Evolutionary conservation across 495 filamentous ascomycete genomes (phyloP).

Genomic region (Umbilicaria muhlenbergii): DNA sequence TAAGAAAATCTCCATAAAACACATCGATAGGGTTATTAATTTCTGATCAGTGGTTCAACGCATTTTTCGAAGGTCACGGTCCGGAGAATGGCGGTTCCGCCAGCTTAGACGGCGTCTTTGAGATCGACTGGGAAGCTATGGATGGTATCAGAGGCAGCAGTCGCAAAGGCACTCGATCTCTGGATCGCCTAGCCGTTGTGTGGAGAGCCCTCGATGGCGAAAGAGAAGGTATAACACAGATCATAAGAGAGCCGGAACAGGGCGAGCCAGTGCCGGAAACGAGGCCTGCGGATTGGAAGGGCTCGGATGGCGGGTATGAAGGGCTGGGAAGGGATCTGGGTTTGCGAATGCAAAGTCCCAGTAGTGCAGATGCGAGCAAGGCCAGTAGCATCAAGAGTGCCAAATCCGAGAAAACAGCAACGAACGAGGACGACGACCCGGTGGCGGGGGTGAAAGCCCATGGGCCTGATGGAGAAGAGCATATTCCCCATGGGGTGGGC

Average conservation of each 20-base stretch:
- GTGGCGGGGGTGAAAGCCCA: conserved; percentile 17
- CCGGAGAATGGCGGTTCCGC: conserved; percentile 39
- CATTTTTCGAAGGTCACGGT: conserved; percentile 10
- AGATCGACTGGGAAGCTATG: conserved; percentile 48
- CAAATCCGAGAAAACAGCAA: conserved; percentile 22
- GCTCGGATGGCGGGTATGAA: conserved; percentile 27
- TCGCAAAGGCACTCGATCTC: conserved; percentile 62
- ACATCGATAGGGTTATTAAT: too few relatives aligned
- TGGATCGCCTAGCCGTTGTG: conserved; percentile 76
- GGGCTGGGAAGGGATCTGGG: conserved; percentile 44
- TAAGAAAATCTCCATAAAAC: too few relatives aligned
- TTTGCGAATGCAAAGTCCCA: conserved; percentile 40
- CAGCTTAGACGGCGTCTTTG: conserved; percentile 38
- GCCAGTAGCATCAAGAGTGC: conserved; percentile 45
- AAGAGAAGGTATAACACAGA: conserved; percentile 15
- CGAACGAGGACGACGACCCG: conserved; percentile 8
- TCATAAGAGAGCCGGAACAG: conserved; percentile 41
- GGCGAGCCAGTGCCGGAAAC: conserved; percentile 53
- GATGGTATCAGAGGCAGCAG: conserved; percentile 68
- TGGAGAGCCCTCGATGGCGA: conserved; percentile 38
- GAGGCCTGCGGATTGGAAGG: conserved; percentile 56
- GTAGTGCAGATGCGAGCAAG: conserved; percentile 48
- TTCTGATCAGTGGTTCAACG: too few relatives aligned
- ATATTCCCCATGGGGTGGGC: conserved; percentile 1
- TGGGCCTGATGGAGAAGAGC: conserved; percentile 18